Evolutionary conservation across 805 yeast genomes (phyloP), one percentile per base, ranked within the genome.

Genomic region (Ogataea haglerorum): DNA sequence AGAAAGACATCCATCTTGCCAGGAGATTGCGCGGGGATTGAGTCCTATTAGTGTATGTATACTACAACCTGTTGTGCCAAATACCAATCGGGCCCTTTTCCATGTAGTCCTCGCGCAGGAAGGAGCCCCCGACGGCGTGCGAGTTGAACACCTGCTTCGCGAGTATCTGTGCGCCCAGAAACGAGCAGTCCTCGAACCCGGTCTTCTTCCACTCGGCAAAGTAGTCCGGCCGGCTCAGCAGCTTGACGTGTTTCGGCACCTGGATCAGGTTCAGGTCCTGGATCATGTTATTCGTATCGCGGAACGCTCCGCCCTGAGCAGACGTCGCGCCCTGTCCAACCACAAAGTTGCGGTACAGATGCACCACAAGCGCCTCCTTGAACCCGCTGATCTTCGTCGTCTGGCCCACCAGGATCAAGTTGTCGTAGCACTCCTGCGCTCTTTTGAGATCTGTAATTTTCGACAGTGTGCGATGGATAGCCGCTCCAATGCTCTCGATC

Each of bases 121-220:
- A 89, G 18, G 71, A 67, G 42, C 80, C 82, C 36, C 81, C 80
- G n/a, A 21, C 29, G 32, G 78, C 74, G 37, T 72, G 70, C 24
- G 36, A 27, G 7, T 81, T 77, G 57, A 85, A 90, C 10, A 86
- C 76, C 66, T 88, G 96, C 62, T 86, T 88, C 14, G 95, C 78
- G 31, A 87, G 82, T 35, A 90, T 85, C 62, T 88, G 86, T 2
- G 85, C 95, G 2, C 98, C 98, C 46, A 90, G 66, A 57, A 90
- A 87, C 43, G 78, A 72, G 23, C 82, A 77, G 51, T 86, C 89
- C 43, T 82, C 80, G 75, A 83, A 82, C 1, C 91, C 89, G 27
- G 65, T 63, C 60, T 78, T 78, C 64, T 90, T 90, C 97, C 97
- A 91, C 51, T 87, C 95, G 1, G 95, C 86, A 65, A 91, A 91